Conservation (phyloP, 305 asterid genomes). For the Fraxinus paxiana region DNA sequence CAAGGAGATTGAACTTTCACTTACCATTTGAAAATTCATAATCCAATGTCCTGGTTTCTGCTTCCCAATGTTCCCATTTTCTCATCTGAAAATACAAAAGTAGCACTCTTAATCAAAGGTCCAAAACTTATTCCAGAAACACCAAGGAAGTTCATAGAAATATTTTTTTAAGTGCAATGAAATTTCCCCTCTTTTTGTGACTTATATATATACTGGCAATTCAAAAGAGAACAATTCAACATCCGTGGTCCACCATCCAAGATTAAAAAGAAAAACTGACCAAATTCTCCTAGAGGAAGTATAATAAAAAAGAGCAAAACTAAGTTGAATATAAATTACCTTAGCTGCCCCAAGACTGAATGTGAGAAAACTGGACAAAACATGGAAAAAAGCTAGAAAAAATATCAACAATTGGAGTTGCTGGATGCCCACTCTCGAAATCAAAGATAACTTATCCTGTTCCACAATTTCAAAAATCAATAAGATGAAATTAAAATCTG, state of each 20-base stretch:
- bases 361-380: slow-evolving; percentile 60
- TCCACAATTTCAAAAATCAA: slow-evolving; percentile 16
- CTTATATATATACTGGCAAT: background rate
- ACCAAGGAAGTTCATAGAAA: background rate
- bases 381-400: slow-evolving; percentile 62
- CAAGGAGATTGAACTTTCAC: background rate
- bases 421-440: slow-evolving; percentile 57
- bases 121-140: background rate
- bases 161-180: background rate
- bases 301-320: background rate
- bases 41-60: slow-evolving; percentile 71
- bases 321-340: slow-evolving; percentile 27
- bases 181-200: background rate
- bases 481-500: background rate
- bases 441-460: slow-evolving; percentile 63
- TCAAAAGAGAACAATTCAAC: background rate
- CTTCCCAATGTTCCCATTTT: slow-evolving; percentile 77
- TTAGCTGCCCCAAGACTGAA: slow-evolving; percentile 67
- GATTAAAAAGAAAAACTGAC: background rate
- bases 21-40: slow-evolving; percentile 67
- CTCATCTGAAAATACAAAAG: slow-evolving; percentile 46
- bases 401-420: slow-evolving; percentile 72
- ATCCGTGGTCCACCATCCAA: background rate
- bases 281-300: background rate
- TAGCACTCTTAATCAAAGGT: background rate